A percentile compares a stretch with the other conserved stretches of the same genome.
These are phyloP conservation scores for Akanthomyces dipterigenus DNA, from an alignment of 2,329 filamentous ascomycete species.

Conservation along the genomic window DNA sequence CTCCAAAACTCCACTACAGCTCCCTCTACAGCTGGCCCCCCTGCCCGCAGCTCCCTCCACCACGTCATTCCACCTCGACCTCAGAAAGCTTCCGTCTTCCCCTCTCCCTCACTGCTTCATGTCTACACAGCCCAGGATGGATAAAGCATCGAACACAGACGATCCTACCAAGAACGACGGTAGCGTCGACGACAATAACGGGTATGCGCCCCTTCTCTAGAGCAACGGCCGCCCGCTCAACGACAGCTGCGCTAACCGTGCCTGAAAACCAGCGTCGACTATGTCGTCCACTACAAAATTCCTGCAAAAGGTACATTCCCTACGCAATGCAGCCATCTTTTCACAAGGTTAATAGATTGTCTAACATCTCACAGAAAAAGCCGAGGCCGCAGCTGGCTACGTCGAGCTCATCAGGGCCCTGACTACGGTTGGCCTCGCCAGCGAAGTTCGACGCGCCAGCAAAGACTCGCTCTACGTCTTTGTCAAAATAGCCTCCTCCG, in stretches of 20 bases:
- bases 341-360: no score
- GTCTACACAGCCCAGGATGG: not conserved
- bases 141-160: not conserved
- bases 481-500: slow-evolving; percentile 68
- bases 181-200: slow-evolving; percentile 10
- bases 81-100: not conserved
- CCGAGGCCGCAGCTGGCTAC: slow-evolving; percentile 67
- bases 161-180: slow-evolving; percentile 5
- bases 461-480: slow-evolving; percentile 74
- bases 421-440: slow-evolving; percentile 71
- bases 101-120: not conserved
- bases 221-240: not conserved
- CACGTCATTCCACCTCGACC: slow-evolving; percentile 4
- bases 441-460: slow-evolving; percentile 78
- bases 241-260: slow-evolving; percentile 8
- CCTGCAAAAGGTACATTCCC: slow-evolving; percentile 54
- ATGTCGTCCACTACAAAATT: slow-evolving; percentile 76
- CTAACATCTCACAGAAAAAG: slow-evolving; percentile 45
- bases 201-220: not conserved
- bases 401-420: slow-evolving; percentile 70
- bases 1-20: slow-evolving; percentile 7
- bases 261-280: slow-evolving; percentile 60
- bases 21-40: not conserved
- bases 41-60: not conserved
- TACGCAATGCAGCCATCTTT: not conserved